Evolutionary conservation across 495 filamentous ascomycete species (phyloP), one percentile per base, ranked within the genome.

Genomic region (Rostrohypoxylon terebratum): DNA sequence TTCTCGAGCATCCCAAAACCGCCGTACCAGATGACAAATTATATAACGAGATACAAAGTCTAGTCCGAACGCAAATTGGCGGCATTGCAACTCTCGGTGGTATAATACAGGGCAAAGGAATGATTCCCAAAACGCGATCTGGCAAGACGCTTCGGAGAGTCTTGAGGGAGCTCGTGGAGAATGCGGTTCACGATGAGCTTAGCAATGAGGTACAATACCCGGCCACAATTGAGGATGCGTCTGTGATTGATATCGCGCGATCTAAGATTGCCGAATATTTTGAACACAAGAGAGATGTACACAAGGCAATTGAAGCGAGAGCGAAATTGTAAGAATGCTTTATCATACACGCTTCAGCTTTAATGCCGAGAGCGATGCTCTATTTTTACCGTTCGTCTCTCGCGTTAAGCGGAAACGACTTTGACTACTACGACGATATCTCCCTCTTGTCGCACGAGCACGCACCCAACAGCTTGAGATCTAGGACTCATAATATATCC

Each of bases 41-140:
- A 4, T 78, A 79, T 13, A 59, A 75, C 2, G 82, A 89, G 74
- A 85, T 96, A 10, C 88, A 97, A 63, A 77, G 71, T 7, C 82
- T 87, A 0, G 89, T 98, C 4, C 88, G 93, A n/a, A 85, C 86
- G 31, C 92, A 96, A 75, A 96, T 98, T 36, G 94, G 94, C 13
- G 88, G 92, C 8, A 97, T 98, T 65, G 94, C 94, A 0, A 87
- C 86, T 1, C 81, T 98, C 0, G 93, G 93, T 18, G 94, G 94
- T 1, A 90, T 97, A 72, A 93, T 97, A 33, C 89, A 91, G 68
- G 92, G 93, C 7, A 88, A 88, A 44, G 92, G 91, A n/a, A 94
- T 97, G 87, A 97, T 97, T 57, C 94, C 94, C 6, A 94, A 94
- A 83, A 98, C 94, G 31, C 81, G 94, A 21, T 92, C 89, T 25